A percentile compares a stretch with the other conserved stretches of the same genome.
Conservation (phyloP, 305 asterid genomes). For the Solanum hybrid region DNA sequence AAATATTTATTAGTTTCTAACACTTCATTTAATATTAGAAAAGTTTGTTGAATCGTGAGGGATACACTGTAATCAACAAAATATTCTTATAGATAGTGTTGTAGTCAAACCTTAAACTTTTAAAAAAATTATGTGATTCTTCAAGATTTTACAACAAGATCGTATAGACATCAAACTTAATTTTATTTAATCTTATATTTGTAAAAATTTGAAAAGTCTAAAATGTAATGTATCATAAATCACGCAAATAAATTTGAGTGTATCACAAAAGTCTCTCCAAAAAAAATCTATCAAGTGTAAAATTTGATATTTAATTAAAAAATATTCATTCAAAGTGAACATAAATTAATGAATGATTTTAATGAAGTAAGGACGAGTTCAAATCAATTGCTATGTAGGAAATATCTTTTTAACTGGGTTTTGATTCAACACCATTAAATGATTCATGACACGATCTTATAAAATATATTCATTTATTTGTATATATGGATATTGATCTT, state of each 20-base stretch:
- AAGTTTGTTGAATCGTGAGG: not conserved
- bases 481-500: not conserved
- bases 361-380: not conserved
- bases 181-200: no score
- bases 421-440: not conserved
- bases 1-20: no score
- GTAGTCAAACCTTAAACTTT: not conserved
- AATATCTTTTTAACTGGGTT: not conserved
- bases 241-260: not conserved
- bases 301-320: no score
- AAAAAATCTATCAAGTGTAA: no score
- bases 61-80: not conserved
- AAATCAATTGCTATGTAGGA: not conserved
- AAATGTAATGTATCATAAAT: not conserved
- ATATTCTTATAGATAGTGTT: no score
- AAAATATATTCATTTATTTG: no score
- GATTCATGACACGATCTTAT: not conserved
- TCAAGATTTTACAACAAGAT: not conserved
- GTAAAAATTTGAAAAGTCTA: no score
- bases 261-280: not conserved
- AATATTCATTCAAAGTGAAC: not conserved
- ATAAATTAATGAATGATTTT: not conserved
- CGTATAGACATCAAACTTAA: no score
- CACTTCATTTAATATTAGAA: not conserved
- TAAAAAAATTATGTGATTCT: not conserved